Percentiles rank a stretch among this genome's conserved stretches.
These are phyloP conservation scores for Sugiyamaella paludigena DNA, from an alignment of 1,139 yeast genomes.

Conservation along the genomic window DNA sequence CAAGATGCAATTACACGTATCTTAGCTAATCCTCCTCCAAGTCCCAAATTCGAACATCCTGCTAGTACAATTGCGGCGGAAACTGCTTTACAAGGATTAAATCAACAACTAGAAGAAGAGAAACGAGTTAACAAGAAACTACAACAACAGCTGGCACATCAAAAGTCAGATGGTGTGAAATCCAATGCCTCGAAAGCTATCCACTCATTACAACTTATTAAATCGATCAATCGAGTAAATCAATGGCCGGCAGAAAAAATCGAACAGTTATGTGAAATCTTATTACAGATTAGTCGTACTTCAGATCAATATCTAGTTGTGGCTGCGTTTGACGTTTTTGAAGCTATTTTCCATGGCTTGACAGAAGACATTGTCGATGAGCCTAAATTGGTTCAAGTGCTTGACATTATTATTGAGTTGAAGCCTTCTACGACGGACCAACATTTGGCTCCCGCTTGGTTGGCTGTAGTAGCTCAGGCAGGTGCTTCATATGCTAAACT, in stretches of 20 bases:
- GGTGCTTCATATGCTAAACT: slow-evolving; percentile 63
- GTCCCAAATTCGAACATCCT: slow-evolving; percentile 77
- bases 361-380: slow-evolving; percentile 53
- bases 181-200: slow-evolving; percentile 52
- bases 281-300: slow-evolving; percentile 74
- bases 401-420: slow-evolving; percentile 71
- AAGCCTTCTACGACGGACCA: slow-evolving; percentile 80
- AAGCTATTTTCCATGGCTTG: slow-evolving; percentile 77
- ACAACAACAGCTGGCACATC: slow-evolving; percentile 23
- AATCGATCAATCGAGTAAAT: slow-evolving; percentile 65
- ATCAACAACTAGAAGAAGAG: slow-evolving; percentile 43
- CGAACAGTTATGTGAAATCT: slow-evolving; percentile 70
- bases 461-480: slow-evolving; percentile 90
- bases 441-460: slow-evolving; percentile 90
- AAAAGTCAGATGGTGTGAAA: slow-evolving; percentile 18
- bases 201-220: slow-evolving; percentile 72
- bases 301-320: slow-evolving; percentile 81
- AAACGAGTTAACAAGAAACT: slow-evolving; percentile 36
- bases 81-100: slow-evolving; percentile 55
- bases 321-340: slow-evolving; percentile 81
- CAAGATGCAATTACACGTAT: slow-evolving; percentile 74
- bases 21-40: slow-evolving; percentile 68
- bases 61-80: slow-evolving; percentile 72
- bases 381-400: slow-evolving; percentile 55
- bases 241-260: slow-evolving; percentile 77